Evolutionary conservation across 352 stramenopile species (phyloP).

Genomic region (Pythium apleroticum): DNA sequence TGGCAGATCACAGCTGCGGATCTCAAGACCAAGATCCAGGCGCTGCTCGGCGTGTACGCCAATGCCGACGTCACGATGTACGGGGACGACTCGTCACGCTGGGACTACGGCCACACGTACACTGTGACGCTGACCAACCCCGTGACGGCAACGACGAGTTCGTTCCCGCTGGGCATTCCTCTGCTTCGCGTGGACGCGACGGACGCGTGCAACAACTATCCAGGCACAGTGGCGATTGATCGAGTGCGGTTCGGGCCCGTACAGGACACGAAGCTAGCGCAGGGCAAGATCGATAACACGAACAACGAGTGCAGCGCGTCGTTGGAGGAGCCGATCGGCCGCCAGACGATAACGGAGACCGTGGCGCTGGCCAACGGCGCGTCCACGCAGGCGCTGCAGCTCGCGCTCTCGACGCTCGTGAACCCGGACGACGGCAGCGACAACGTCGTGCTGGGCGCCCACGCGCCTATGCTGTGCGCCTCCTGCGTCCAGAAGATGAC

Average conservation of each 20-base stretch:
- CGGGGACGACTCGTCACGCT: slow-evolving; percentile 55
- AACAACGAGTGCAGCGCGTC: slow-evolving; percentile 57
- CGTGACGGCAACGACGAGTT: slow-evolving; percentile 34
- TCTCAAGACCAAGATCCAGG: slow-evolving; percentile 32
- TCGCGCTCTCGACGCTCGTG: slow-evolving; percentile 37
- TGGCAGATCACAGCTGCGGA: slow-evolving; percentile 28
- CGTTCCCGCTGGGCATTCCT: slow-evolving; percentile 44
- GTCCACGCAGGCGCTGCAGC: slow-evolving; percentile 32
- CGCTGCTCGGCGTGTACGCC: slow-evolving; percentile 32
- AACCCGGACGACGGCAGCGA: slow-evolving; percentile 19
- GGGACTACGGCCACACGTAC: slow-evolving; percentile 78
- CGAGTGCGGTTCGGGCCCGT: slow-evolving; percentile 52
- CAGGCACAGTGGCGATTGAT: slow-evolving; percentile 28
- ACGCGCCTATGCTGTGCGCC: slow-evolving; percentile 44
- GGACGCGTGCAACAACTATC: slow-evolving; percentile 37
- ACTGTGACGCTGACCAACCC: slow-evolving; percentile 48
- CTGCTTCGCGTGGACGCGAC: slow-evolving; percentile 33
- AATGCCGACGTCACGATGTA: slow-evolving; percentile 32
- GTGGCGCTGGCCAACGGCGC: slow-evolving; percentile 37
- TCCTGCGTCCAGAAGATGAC: slow-evolving; percentile 62
- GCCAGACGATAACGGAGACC: slow-evolving; percentile 42
- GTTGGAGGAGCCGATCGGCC: slow-evolving; percentile 40
- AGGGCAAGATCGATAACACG: slow-evolving; percentile 50
- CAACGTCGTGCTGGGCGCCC: slow-evolving; percentile 32
- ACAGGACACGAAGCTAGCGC: slow-evolving; percentile 45